Percentiles rank a stretch among this genome's conserved stretches.
phyloP scores from a whole-genome alignment of 1,284 basidiomycete species.

The Pseudozyma pruni region DNA sequence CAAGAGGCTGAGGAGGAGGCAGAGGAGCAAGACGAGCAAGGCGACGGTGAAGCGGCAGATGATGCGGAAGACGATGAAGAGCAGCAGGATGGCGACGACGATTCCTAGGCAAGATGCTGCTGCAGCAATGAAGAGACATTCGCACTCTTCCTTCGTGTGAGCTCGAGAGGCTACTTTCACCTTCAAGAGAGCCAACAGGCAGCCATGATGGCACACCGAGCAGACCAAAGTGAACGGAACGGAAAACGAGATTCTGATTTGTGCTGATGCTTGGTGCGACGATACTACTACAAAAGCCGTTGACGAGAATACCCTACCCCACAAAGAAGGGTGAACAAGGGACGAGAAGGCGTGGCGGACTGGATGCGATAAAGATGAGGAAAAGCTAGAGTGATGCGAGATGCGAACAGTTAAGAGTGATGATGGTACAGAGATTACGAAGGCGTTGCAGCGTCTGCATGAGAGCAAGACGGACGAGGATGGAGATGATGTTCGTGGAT shows the following conservation, averaged over 20 bases:
- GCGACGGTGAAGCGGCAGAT: constrained; percentile 2
- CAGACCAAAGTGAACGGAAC: too few relatives aligned
- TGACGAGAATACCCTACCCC: constrained; percentile 28
- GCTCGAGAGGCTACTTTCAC: not conserved
- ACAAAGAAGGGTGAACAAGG: constrained; percentile 24
- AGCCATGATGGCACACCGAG: not conserved
- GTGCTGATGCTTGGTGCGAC: constrained; percentile 28
- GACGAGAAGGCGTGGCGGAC: constrained; percentile 19
- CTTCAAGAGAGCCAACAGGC: not conserved
- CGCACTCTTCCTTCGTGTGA: not conserved
- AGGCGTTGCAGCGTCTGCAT: not conserved
- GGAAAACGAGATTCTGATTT: constrained; percentile 11
- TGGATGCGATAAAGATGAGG: constrained; percentile 24
- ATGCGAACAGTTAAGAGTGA: constrained; percentile 7
- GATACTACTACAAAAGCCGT: constrained; percentile 47
- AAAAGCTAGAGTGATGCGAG: constrained; percentile 20
- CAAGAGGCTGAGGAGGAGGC: constrained; percentile 6
- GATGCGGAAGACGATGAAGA: constrained; percentile 7
- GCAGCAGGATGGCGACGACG: constrained; percentile 3
- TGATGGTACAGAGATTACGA: constrained; percentile 21
- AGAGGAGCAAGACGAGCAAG: constrained; percentile 6
- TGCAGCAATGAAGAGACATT: not conserved
- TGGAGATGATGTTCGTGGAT: not conserved
- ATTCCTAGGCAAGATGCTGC: not conserved
- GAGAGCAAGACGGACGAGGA: not conserved